These are phyloP conservation scores for Eleusine indica DNA, from an alignment of 176 grass and related monocot genomes.

Conservation along the genomic window DNA sequence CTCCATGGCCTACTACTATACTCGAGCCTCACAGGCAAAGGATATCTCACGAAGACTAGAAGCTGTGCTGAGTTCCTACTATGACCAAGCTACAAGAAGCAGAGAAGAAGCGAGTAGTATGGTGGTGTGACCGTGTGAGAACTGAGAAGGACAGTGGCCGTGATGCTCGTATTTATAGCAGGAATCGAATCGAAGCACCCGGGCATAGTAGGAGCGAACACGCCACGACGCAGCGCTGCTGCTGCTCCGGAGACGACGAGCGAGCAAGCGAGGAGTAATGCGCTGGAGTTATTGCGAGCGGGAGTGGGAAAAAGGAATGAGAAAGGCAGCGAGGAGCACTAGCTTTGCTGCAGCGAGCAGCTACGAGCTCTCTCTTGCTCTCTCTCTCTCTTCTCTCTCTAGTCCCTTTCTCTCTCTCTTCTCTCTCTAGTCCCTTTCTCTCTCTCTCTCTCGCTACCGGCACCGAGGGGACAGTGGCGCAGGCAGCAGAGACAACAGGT, in stretches of 20 bases:
- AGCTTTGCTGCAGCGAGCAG: neutral
- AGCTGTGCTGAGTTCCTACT: neutral
- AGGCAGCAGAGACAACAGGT: neutral
- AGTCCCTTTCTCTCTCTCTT: neutral
- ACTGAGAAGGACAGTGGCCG: neutral
- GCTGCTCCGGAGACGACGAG: neutral
- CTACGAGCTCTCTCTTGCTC: too few relatives aligned
- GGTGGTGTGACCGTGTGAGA: neutral
- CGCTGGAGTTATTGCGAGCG: neutral
- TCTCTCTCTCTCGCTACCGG: neutral
- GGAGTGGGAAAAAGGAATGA: slow-evolving; percentile 26
- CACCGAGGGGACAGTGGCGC: neutral
- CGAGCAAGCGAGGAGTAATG: neutral
- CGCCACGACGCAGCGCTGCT: neutral
- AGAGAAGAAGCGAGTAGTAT: neutral
- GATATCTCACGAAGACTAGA: neutral
- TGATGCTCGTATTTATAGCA: neutral
- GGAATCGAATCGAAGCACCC: neutral
- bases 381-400: neutral
- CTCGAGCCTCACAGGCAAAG: too few relatives aligned
- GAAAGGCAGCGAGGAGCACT: neutral
- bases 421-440: too few relatives aligned
- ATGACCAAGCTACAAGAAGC: neutral
- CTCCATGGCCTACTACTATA: neutral
- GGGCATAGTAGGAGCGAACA: neutral